These are phyloP conservation scores for Annulohypoxylon stygium DNA, from an alignment of 495 filamentous ascomycete species.

Conservation along the genomic window DNA sequence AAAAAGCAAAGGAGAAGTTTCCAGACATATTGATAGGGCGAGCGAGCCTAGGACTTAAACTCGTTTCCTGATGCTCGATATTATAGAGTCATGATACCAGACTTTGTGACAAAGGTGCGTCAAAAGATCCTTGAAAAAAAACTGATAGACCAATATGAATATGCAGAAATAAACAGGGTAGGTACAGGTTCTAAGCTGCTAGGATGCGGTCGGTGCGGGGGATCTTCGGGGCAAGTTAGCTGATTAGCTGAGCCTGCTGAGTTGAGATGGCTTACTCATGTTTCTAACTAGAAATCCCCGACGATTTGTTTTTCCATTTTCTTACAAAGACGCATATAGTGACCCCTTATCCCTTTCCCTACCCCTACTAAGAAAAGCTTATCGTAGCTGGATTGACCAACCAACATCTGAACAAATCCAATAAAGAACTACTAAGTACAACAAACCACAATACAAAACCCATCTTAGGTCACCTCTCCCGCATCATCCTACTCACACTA, in stretches of 20 bases:
- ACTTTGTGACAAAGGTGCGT: not conserved
- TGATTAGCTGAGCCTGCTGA: not conserved
- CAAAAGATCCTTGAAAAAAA: slow-evolving; percentile 11
- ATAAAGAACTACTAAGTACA: slow-evolving; percentile 10
- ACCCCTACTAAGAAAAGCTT: not conserved
- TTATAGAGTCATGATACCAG: slow-evolving; percentile 6
- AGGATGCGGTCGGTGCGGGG: slow-evolving; percentile 14
- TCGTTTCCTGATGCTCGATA: slow-evolving; percentile 9
- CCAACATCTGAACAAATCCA: not conserved
- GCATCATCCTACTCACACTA: not conserved
- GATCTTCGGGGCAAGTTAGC: slow-evolving; percentile 24
- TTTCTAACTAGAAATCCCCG: not conserved
- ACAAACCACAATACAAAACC: not conserved
- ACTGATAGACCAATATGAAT: not conserved
- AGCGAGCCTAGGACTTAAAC: not conserved
- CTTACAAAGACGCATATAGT: slow-evolving; percentile 1
- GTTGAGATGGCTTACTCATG: not conserved
- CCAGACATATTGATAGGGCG: slow-evolving; percentile 35
- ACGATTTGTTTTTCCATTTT: not conserved
- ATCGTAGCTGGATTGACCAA: slow-evolving; percentile 20
- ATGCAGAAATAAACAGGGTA: not conserved
- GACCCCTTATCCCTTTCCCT: too few species aligned
- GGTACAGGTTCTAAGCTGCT: not conserved
- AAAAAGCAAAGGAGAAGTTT: slow-evolving; percentile 84
- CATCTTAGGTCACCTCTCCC: slow-evolving; percentile 10